Evolutionary conservation across 805 yeast species (phyloP).

Genomic region (Cyberlindnera euphorbiiphila): DNA sequence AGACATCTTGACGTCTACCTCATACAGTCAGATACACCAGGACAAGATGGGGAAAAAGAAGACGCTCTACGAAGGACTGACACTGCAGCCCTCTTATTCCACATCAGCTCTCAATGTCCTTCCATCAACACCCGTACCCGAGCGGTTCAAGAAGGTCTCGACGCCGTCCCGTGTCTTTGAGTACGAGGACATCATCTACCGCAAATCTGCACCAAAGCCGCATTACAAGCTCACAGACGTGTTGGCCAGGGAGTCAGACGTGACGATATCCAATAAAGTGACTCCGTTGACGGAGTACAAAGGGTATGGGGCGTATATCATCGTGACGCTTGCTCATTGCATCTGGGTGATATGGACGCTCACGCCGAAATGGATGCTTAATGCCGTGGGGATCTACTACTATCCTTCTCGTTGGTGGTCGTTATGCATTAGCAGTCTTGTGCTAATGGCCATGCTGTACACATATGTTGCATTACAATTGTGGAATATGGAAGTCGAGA

Average conservation of each 20-base stretch:
- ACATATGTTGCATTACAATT: slow-evolving; percentile 65
- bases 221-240: slow-evolving; percentile 40
- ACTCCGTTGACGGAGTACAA: slow-evolving; percentile 72
- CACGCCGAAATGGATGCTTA: slow-evolving; percentile 56
- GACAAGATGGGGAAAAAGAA: slow-evolving; percentile 1
- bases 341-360: slow-evolving; percentile 73
- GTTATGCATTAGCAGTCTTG: slow-evolving; percentile 65
- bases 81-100: slow-evolving; percentile 9
- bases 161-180: slow-evolving; percentile 13
- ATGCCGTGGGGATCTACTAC: slow-evolving; percentile 54
- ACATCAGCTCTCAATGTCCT: slow-evolving; percentile 6
- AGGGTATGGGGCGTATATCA: slow-evolving; percentile 80
- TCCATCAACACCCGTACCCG: slow-evolving; percentile 4
- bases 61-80: slow-evolving; percentile 1
- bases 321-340: slow-evolving; percentile 51
- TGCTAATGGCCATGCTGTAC: slow-evolving; percentile 67
- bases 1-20: too few species aligned
- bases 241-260: slow-evolving; percentile 63
- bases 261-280: slow-evolving; percentile 51
- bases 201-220: slow-evolving; percentile 13
- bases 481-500: slow-evolving; percentile 74
- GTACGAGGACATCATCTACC: slow-evolving; percentile 20
- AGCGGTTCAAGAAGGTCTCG: background rate
- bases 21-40: too few species aligned
- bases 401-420: slow-evolving; percentile 95